Base-by-base conservation (phyloP, 2,329 filamentous ascomycete genomes). In the Grosmannia clavigera region DNA sequence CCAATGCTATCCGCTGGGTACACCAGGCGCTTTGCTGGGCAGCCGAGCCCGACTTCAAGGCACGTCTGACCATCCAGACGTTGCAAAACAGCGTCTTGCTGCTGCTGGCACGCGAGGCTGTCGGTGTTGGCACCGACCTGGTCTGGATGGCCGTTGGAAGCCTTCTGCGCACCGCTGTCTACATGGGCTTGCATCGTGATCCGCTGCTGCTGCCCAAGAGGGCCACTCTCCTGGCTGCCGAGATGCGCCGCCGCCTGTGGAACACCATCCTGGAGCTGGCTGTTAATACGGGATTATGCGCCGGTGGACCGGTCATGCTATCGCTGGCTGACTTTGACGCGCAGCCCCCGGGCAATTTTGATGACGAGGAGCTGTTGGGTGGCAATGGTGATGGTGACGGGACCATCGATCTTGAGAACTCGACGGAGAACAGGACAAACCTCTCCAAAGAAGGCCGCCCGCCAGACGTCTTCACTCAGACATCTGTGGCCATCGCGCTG, bases 11-110 rank as follows among this genome's bases (percentile, higher is more conserved):
- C 22, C 75, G 74, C 50, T 83, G 80, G 79, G 72, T 82, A 2
- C 75, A 78, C 57, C 78, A 81, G 58, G 79, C 76, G 1, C 77
- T 80, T 62, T 66, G 74, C 14, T 82, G 78, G 76, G 70, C 81
- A 5, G 52, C 61, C 22, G 59, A 62, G 55, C 77, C 79, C 0
- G 70, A 73, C 0, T 75, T 76, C 60, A 83, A 83, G 68, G 69
- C 71, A 2, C 73, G 76, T 29, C 70, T 82, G 61, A 78, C 74
- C 46, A 71, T 82, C 10, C 66, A 71, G 0, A 72, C 73, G 1
- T 64, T 84, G 1, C 81, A 84, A 67, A 76, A 74, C 33, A 75
- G 78, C 68, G 75, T 79, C 53, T 73, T 84, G 38, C 66, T 82
- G 25, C 67, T 76, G 19, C 65, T 81, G 2, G 79, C 80, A 3